Evolutionary conservation across 768 basidiomycete genomes (phyloP).

Genomic region (Mrakia hoshinonis): DNA sequence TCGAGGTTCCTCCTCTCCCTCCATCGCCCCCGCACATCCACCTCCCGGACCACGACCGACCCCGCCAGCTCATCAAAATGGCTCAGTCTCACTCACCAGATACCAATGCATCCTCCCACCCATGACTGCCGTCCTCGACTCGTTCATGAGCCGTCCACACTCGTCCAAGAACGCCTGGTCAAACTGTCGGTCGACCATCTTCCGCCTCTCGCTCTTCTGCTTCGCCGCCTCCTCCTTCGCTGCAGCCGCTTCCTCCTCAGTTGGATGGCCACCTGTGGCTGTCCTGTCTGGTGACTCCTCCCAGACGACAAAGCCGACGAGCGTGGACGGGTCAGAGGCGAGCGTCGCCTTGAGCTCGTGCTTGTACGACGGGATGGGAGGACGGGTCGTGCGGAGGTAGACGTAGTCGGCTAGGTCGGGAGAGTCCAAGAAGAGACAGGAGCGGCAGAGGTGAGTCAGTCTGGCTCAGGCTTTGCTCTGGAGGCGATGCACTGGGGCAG

Average conservation of each 20-base stretch:
- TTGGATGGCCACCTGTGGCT: background rate
- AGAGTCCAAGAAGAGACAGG: background rate
- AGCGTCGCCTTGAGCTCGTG: background rate
- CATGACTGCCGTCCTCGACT: background rate
- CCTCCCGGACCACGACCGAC: too few species aligned
- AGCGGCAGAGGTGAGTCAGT: background rate
- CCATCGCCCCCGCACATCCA: too few species aligned
- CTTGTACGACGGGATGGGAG: background rate
- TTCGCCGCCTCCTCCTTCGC: background rate
- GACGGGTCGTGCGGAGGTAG: background rate
- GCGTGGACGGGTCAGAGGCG: background rate
- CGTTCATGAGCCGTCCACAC: background rate
- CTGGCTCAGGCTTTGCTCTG: background rate
- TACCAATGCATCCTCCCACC: conserved; percentile 9
- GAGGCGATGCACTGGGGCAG: background rate
- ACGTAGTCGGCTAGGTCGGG: background rate
- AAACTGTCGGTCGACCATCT: background rate
- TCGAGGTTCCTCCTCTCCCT: background rate
- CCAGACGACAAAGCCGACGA: conserved; percentile 13
- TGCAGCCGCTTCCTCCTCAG: background rate
- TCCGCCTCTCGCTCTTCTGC: background rate
- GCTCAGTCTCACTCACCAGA: conserved; percentile 12
- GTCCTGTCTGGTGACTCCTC: background rate
- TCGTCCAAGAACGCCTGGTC: background rate
- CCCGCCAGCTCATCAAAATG: too few species aligned